Conservation (phyloP, 2,329 filamentous ascomycete genomes). For the Phaeophleospora eucalypticola region DNA sequence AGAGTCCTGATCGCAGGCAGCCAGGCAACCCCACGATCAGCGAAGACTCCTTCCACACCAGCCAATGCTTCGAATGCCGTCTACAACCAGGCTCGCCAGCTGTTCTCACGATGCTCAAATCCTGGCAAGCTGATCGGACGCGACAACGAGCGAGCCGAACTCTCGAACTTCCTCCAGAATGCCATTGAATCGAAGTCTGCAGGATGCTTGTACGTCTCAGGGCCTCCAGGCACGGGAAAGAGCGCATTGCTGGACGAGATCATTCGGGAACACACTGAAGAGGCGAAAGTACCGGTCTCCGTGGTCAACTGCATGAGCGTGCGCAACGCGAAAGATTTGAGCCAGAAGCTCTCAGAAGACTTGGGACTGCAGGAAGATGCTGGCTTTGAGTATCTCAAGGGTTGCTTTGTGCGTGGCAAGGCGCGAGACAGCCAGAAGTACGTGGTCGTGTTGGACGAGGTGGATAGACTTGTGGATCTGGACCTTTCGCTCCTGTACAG, state of each 20-base stretch:
- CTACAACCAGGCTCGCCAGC: conserved; percentile 80
- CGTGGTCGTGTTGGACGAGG: conserved; percentile 88
- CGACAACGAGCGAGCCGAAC: conserved; percentile 62
- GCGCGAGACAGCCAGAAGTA: conserved; percentile 56
- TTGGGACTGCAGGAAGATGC: conserved; percentile 61
- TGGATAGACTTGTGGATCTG: conserved; percentile 85
- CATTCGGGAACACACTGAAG: conserved; percentile 55
- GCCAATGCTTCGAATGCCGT: conserved; percentile 64
- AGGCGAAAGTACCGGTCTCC: conserved; percentile 58
- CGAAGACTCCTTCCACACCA: conserved; percentile 69
- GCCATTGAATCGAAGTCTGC: conserved; percentile 58
- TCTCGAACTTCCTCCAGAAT: conserved; percentile 65
- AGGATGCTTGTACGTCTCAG: conserved; percentile 91
- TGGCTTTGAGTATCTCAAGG: conserved; percentile 63
- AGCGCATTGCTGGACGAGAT: conserved; percentile 87
- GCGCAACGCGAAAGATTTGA: conserved; percentile 81
- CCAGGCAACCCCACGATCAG: conserved; percentile 72
- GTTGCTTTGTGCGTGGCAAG: conserved; percentile 62
- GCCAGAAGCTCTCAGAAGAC: conserved; percentile 69
- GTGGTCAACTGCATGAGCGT: conserved; percentile 98
- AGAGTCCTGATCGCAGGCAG: conserved; percentile 73
- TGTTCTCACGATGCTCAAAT: conserved; percentile 76
- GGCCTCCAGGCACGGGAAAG: conserved; percentile 93
- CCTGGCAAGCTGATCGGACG: conserved; percentile 74
- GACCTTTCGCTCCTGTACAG: conserved; percentile 86